Evolutionary conservation across 1,139 yeast species (phyloP).

Genomic region (Candida anutae): DNA sequence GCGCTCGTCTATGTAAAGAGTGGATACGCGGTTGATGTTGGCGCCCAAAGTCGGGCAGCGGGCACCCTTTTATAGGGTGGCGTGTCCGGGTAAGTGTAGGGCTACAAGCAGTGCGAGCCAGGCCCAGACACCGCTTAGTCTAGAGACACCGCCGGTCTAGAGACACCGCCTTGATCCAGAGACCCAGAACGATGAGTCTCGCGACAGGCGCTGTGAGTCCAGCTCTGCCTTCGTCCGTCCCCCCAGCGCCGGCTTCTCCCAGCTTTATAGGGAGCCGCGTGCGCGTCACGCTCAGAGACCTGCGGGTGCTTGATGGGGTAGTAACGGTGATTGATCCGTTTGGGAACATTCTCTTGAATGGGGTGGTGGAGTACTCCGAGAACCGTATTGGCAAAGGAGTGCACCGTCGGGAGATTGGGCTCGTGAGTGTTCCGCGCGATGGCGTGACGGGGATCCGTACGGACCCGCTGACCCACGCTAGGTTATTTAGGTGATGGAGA

Average conservation of each 20-base stretch:
- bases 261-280: conserved; percentile 24
- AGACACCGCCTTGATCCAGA: too few relatives aligned
- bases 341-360: conserved; percentile 34
- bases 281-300: conserved; percentile 22
- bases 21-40: conserved; percentile 44
- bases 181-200: too few relatives aligned
- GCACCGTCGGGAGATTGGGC: conserved; percentile 32
- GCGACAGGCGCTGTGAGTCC: too few relatives aligned
- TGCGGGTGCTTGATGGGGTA: conserved; percentile 29
- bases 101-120: too few relatives aligned
- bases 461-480: conserved; percentile 14
- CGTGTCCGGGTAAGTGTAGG: conserved; percentile 3
- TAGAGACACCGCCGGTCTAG: too few relatives aligned
- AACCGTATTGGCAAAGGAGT: conserved; percentile 17
- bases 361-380: conserved; percentile 26
- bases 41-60: conserved; percentile 7
- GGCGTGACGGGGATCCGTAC: conserved; percentile 20
- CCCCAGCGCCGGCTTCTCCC: too few relatives aligned
- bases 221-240: too few relatives aligned
- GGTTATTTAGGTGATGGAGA: too few relatives aligned
- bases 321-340: conserved; percentile 40
- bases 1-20: conserved; percentile 23
- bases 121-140: too few relatives aligned
- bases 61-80: conserved; percentile 1
- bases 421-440: conserved; percentile 38